Evolutionary conservation across 139 green algal species (phyloP), one percentile per base, ranked within the genome.

Genomic region (Desmodesmus armatus): DNA sequence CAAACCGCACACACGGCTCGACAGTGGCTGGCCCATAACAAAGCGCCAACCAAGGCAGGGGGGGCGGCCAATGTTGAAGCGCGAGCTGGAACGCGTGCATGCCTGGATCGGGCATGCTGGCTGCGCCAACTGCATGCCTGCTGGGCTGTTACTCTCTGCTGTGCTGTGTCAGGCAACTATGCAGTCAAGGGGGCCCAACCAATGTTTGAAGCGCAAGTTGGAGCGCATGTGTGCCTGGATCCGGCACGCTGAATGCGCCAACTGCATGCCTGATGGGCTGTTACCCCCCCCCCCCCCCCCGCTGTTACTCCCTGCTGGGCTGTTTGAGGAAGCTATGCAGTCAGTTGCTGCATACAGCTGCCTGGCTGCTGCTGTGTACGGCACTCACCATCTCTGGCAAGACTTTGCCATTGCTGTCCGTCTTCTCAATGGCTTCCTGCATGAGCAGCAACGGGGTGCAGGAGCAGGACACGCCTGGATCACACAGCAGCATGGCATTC

Each of bases 341-440:
- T 37, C 47, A 31, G 47, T 53, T 80, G n/a, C 73, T 33, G 17
- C 3, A 17, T 29, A 5, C 9, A 25, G 29, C 73, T 43, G 29
- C 47, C 17, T 13, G 19, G 44, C 47, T 66, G 47, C 41, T 51
- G 27, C n/a, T 25, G 37, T 29, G 5, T 66, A 27, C 73, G 65
- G 47, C 17, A 31, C 93, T 81, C 80, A 96, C 94, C 98, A 99
- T 99, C 84, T 99, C 98, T 31, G 98, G 97, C 73, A 99, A 88
- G 3, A 99, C 90, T 90, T 99, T 99, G 9, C 98, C 98, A 23
- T 90, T 47, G 0, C 93, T 72, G 63, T 99, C 98, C 25, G 96
- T 99, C 92, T 99, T 99, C 86, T 99, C 94, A 39, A 99, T 99
- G 1, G 96, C 99, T 84, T 99, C 97, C 93, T 98, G 94, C 78